Base-by-base conservation (phyloP, 192 early-diverging fungal genomes). In the Coemansia aciculifera region DNA sequence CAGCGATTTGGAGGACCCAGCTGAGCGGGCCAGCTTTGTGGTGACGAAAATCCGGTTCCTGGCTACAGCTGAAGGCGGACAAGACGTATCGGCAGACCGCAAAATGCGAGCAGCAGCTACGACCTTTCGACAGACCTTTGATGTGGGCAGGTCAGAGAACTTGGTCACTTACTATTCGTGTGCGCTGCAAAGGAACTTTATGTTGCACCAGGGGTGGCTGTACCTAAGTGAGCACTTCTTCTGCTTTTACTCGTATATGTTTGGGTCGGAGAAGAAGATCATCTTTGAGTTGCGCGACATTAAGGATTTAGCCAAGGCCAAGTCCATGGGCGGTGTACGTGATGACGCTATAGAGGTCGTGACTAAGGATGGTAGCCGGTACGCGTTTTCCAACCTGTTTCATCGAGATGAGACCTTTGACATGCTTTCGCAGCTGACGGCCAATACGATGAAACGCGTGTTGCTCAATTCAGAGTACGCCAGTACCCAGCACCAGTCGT, bases 131-230 rank as follows among this genome's bases (percentile, higher is more conserved):
- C 93, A 97, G 73, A 89, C 90, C 10, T 99, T 99, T 64, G 86
- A 88, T 49, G 82, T 97, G 31, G 83, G 90, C 1, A 81, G 90
- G 24, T 86, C 85, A 3, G 97, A 99, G 71, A 87, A 89, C 57
- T 85, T 99, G 64, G 95, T 99, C 29, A 96, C 90, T 59, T 98
- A 95, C 77, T 99, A 99, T 81, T 94, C 95, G 11, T 95, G 94
- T 67, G 90, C 93, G 3, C 94, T 94, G 66, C 87, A 94, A 52
- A 85, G 86, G 27, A 87, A 85, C 54, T 78, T 87, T 67, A 87
- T 96, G 71, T 85, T 91, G 52, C 91, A 91, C 74, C 98, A 99
- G 79, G 98, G 98, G 0, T 99, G 98, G 98, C 80, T 99, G 78
- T 99, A 99, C 69, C 87, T 99, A 44, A 94, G 92, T 57, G 89